These are phyloP conservation scores for Tuctoria greenei DNA, from an alignment of 176 grass and related monocot species.

Conservation along the genomic window DNA sequence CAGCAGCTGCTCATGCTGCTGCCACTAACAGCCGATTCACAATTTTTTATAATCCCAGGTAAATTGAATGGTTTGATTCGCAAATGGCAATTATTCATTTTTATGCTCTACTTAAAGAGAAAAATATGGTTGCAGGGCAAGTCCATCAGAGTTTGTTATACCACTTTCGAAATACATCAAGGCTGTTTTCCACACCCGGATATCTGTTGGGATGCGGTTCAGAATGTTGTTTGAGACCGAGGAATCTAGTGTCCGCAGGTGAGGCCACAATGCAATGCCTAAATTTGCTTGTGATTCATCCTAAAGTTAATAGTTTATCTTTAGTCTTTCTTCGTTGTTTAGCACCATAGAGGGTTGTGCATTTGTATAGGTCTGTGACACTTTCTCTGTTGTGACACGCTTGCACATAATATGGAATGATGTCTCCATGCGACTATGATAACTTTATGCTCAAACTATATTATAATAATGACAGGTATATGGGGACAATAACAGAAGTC, in stretches of 20 bases:
- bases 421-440: background rate
- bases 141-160: slow-evolving; percentile 96
- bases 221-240: slow-evolving; percentile 99
- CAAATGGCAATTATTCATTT: background rate
- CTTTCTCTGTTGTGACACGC: background rate
- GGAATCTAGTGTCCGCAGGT: slow-evolving; percentile 97
- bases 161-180: slow-evolving; percentile 95
- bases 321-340: background rate
- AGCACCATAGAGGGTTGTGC: background rate
- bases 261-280: slow-evolving; percentile 35
- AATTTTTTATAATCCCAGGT: slow-evolving; percentile 97
- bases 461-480: slow-evolving; percentile 57
- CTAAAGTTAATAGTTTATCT: background rate
- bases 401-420: too few species aligned
- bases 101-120: slow-evolving; percentile 1
- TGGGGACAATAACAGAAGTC: slow-evolving; percentile 97
- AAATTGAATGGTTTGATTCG: slow-evolving; percentile 40
- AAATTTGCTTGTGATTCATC: slow-evolving; percentile 19
- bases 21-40: slow-evolving; percentile 96
- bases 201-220: slow-evolving; percentile 97
- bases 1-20: slow-evolving; percentile 97
- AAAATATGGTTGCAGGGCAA: slow-evolving; percentile 64
- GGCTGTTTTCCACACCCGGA: slow-evolving; percentile 91
- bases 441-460: slow-evolving; percentile 1
- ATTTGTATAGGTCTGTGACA: slow-evolving; percentile 9